Percentiles rank a stretch among this genome's conserved stretches.
phyloP scores from a whole-genome alignment of 2,329 filamentous ascomycete genomes.

The Exophiala sp. region DNA sequence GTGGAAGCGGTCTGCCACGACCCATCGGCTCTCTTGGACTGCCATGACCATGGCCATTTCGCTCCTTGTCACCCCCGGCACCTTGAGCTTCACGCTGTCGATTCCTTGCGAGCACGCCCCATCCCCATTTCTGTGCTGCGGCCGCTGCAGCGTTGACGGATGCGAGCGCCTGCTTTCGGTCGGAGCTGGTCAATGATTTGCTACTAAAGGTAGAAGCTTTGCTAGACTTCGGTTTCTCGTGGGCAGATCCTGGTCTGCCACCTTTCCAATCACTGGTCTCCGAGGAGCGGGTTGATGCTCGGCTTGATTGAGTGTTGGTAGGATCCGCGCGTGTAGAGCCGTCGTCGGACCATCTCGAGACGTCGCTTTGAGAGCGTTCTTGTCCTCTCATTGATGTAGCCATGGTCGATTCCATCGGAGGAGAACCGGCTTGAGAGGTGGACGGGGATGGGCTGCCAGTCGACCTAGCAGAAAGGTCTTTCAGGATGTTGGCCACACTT shows the following conservation, averaged over 20 bases:
- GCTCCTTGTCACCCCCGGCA: constrained; percentile 32
- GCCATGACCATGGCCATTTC: constrained; percentile 37
- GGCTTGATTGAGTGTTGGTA: constrained; percentile 27
- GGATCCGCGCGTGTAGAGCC: constrained; percentile 15
- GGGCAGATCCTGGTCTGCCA: constrained; percentile 10
- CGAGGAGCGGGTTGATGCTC: constrained; percentile 12
- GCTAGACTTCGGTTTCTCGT: constrained; percentile 6
- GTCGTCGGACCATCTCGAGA: constrained; percentile 45
- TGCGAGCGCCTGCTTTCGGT: constrained; percentile 38
- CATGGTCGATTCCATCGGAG: constrained; percentile 36
- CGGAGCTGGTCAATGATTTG: constrained; percentile 31
- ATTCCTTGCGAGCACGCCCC: constrained; percentile 44
- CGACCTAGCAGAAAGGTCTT: constrained; percentile 55
- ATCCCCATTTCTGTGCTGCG: constrained; percentile 56
- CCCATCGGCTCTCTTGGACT: constrained; percentile 68
- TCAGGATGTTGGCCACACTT: constrained; percentile 57
- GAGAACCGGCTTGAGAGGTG: constrained; percentile 44
- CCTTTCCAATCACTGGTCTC: constrained; percentile 24
- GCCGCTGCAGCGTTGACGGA: constrained; percentile 48
- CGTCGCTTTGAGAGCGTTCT: constrained; percentile 40
- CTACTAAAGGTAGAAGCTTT: constrained; percentile 18
- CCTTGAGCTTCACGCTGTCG: constrained; percentile 32
- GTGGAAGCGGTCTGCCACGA: constrained; percentile 72
- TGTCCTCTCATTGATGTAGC: constrained; percentile 33
- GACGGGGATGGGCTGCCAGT: constrained; percentile 51